Base-by-base conservation (phyloP, 306 rosid genomes). In the Malus orientalis region DNA sequence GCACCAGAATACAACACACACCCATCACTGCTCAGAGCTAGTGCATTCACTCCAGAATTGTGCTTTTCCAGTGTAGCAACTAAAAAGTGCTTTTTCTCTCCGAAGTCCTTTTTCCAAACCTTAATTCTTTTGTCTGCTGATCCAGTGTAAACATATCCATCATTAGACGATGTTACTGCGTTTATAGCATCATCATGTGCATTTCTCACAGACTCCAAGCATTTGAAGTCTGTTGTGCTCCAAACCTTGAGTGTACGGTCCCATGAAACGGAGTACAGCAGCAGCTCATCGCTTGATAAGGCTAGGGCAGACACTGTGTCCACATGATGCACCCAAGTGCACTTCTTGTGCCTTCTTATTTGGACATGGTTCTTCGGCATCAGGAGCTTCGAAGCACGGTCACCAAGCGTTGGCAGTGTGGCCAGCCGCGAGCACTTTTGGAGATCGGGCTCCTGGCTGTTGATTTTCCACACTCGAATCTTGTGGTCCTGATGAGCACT, bases 101-200 rank as follows among this genome's bases (percentile, higher is more conserved):
- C 88, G 33, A 62, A 38, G 22, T 44, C 47, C 71, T 79, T 90
- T 78, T 38, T 86, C 97, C 98, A 92, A 67, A 90, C 92, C 83
- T 84, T 95, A 8, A 95, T 92, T 62, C 68, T 95, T 86, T 79
- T 89, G 74, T 95, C 97, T 12, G 98, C 82, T 59, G 98, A 95
- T 60, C 97, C 97, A 0, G 98, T 95, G 82, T 90, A 95, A 4
- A 92, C 85, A 54, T 72, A 66, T 2, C 97, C 97, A 55, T 90
- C 98, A 3, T 71, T 15, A 8, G 89, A 87, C 44, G 85, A 75
- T 25, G 88, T 89, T 18, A 95, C 76, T 30, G 97, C 96, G 42
- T 95, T 95, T 20, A 95, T 85, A 5, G 98, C 98, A 51, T 95
- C 98, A 47, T 90, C 93, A 30, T 95, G 98, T 0, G 98, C 98